Conservation (phyloP, 768 basidiomycete species). For the Candolleomyces efflorescens region DNA sequence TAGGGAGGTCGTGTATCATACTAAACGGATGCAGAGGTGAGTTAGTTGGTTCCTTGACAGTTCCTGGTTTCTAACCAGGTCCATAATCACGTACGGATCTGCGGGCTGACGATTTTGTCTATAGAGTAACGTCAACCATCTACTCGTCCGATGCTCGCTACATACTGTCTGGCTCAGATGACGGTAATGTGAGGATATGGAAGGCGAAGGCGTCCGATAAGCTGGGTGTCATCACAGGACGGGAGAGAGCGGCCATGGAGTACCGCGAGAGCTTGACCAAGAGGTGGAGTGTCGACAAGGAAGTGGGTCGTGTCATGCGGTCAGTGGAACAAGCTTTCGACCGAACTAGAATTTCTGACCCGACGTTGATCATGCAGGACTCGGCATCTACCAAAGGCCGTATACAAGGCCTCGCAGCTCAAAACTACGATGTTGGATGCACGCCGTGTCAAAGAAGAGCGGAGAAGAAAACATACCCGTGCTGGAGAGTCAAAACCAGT, state of each 20-base stretch:
- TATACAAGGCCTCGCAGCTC: slow-evolving; percentile 82
- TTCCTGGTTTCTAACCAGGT: neutral
- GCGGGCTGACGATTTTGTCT: neutral
- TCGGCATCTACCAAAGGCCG: slow-evolving; percentile 86
- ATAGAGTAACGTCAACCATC: slow-evolving; percentile 80
- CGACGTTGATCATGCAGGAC: slow-evolving; percentile 35
- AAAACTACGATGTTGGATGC: slow-evolving; percentile 94
- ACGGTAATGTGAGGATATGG: slow-evolving; percentile 94
- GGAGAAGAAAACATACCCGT: slow-evolving; percentile 84
- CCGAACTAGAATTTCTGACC: neutral
- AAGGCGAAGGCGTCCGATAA: slow-evolving; percentile 91
- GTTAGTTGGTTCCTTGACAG: slow-evolving; percentile 8
- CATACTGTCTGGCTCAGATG: slow-evolving; percentile 87
- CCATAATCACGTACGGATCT: neutral
- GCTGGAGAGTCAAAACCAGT: slow-evolving; percentile 85
- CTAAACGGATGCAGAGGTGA: slow-evolving; percentile 97
- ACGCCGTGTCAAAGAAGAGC: slow-evolving; percentile 86
- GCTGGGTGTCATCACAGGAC: slow-evolving; percentile 83
- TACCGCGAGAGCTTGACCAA: slow-evolving; percentile 87
- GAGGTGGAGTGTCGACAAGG: slow-evolving; percentile 81
- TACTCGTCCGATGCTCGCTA: slow-evolving; percentile 92
- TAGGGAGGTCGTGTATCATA: slow-evolving; percentile 90
- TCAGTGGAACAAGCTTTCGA: slow-evolving; percentile 29
- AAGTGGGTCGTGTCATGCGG: slow-evolving; percentile 81
- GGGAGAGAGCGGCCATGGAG: slow-evolving; percentile 89